These are phyloP conservation scores for Epichloe typhina DNA, from an alignment of 2,329 filamentous ascomycete species.

Conservation along the genomic window DNA sequence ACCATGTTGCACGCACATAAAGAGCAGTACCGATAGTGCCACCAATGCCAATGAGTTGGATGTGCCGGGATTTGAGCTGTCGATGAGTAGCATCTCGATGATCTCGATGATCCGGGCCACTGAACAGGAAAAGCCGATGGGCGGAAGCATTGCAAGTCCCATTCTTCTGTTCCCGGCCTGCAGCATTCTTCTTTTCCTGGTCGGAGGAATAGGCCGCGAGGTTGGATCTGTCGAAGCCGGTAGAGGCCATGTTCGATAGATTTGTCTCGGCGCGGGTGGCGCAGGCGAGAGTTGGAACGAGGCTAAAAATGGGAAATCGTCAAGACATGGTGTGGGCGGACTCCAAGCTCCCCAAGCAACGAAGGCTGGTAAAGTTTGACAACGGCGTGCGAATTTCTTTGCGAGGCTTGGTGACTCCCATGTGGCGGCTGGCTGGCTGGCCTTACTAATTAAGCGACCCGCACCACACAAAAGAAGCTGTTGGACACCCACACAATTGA, in stretches of 20 bases:
- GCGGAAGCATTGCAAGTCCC: not conserved
- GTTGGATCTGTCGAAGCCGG: conserved; percentile 8
- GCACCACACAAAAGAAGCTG: too few relatives aligned
- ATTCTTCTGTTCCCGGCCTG: not conserved
- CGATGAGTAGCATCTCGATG: conserved; percentile 32
- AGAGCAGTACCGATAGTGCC: conserved; percentile 51
- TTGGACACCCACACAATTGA: too few relatives aligned
- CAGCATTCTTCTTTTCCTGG: conserved; percentile 7
- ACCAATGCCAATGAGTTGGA: conserved; percentile 49
- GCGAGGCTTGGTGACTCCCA: too few relatives aligned
- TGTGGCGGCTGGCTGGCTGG: too few relatives aligned
- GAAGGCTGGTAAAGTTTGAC: too few relatives aligned
- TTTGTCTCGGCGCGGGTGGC: not conserved
- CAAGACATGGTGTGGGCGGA: not conserved
- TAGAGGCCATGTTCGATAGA: conserved; percentile 10
- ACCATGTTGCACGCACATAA: conserved; percentile 26
- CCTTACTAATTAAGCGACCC: too few relatives aligned
- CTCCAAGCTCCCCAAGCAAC: not conserved
- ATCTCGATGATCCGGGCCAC: conserved; percentile 5
- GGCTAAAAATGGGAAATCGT: not conserved
- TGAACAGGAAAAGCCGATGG: conserved; percentile 9
- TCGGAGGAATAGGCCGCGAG: conserved; percentile 13
- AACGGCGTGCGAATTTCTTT: too few relatives aligned
- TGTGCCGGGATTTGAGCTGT: conserved; percentile 41
- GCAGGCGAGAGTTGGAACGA: not conserved